These are phyloP conservation scores for Dryadomyces quercus-mongolicae DNA, from an alignment of 2,329 filamentous ascomycete genomes.

Conservation along the genomic window DNA sequence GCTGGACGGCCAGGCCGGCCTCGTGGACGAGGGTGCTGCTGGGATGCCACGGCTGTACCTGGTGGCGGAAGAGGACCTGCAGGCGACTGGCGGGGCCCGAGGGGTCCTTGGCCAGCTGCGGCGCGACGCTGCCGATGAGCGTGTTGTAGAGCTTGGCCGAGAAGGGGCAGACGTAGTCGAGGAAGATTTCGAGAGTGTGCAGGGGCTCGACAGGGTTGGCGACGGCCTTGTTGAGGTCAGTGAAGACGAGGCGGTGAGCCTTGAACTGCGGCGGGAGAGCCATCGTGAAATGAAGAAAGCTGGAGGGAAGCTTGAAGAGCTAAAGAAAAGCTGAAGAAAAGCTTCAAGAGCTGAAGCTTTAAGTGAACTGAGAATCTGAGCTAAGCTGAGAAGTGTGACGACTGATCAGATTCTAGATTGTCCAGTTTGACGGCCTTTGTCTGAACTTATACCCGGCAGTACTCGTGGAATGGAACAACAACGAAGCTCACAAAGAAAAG, in stretches of 20 bases:
- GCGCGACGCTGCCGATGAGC: slow-evolving; percentile 53
- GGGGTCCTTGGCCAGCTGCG: slow-evolving; percentile 51
- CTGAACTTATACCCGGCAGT: too few species aligned
- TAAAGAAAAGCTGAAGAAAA: neutral
- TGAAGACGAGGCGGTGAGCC: slow-evolving; percentile 52
- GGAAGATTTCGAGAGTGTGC: slow-evolving; percentile 54
- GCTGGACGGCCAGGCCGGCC: slow-evolving; percentile 69
- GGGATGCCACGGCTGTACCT: slow-evolving; percentile 92
- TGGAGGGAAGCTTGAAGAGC: neutral
- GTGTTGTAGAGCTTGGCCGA: slow-evolving; percentile 63
- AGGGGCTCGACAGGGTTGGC: slow-evolving; percentile 29
- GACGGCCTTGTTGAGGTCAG: slow-evolving; percentile 19
- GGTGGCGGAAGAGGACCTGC: slow-evolving; percentile 75
- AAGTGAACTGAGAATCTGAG: neutral
- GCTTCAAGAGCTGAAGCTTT: too few species aligned
- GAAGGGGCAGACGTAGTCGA: slow-evolving; percentile 84
- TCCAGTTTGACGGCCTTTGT: too few species aligned
- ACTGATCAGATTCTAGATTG: too few species aligned
- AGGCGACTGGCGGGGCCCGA: slow-evolving; percentile 38
- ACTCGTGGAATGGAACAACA: too few species aligned
- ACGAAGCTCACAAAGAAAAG: too few species aligned
- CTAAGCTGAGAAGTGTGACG: neutral
- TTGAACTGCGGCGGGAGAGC: slow-evolving; percentile 68
- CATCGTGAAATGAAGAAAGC: slow-evolving; percentile 34
- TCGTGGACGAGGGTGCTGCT: slow-evolving; percentile 73